Evolutionary conservation across 116 monocot genomes (phyloP).

Genomic region (Cymodocea nodosa): DNA sequence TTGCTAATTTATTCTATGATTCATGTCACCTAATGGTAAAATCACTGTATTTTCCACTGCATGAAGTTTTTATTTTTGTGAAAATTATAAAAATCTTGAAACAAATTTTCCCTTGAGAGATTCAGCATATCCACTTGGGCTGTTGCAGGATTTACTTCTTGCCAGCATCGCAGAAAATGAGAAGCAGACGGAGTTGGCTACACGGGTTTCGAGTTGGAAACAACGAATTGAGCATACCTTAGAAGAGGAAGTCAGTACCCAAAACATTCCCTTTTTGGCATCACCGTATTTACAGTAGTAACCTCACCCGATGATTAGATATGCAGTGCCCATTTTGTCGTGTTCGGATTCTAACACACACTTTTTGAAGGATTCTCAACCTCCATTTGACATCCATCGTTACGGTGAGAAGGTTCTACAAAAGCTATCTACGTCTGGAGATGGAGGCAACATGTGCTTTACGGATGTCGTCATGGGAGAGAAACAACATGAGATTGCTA

Average conservation of each 20-base stretch:
- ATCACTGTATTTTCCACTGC: no score
- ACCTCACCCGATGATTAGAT: neutral
- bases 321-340: neutral
- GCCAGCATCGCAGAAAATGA: conserved; percentile 84
- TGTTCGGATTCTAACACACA: neutral
- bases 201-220: conserved; percentile 85
- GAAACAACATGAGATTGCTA: conserved; percentile 64
- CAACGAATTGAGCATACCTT: conserved; percentile 61
- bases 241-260: conserved; percentile 55
- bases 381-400: conserved; percentile 70
- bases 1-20: no score
- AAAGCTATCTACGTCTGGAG: conserved; percentile 39
- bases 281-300: neutral
- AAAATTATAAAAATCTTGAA: no score
- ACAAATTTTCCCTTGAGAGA: no score
- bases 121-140: neutral
- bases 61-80: no score
- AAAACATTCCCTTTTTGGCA: neutral
- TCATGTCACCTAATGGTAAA: no score
- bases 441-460: conserved; percentile 35
- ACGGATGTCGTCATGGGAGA: conserved; percentile 46
- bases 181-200: conserved; percentile 71
- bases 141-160: conserved; percentile 65
- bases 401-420: conserved; percentile 62
- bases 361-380: conserved; percentile 34